Evolutionary conservation across 306 rosid species (phyloP), one percentile per base, ranked within the genome.

Genomic region (Pyrus bretschneideri): DNA sequence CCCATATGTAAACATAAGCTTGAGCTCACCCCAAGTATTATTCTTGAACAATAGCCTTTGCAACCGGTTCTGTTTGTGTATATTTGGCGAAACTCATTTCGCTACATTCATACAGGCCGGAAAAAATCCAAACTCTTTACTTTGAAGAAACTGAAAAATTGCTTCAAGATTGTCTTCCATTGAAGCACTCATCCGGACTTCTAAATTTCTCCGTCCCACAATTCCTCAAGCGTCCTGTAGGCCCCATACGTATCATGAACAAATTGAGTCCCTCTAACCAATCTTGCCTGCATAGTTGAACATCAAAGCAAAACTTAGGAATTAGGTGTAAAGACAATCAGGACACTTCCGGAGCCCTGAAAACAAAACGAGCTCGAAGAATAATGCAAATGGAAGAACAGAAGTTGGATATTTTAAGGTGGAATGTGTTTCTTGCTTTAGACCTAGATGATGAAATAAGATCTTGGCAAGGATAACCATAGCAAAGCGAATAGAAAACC

Each of bases 141-240:
- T 58, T 18, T n/a, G 1, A n/a, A 9, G 21, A n/a, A 58, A 58
- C 15, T 23, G 65, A 54, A 71, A 13, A 38, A 14, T 3, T 51
- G 75, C 22, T n/a, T 59, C 35, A 12, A 10, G 5, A 4, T 13
- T 9, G 45, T 25, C 35, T 60, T 60, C 66, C 66, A 60, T 60
- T 2, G 12, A 60, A 60, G 35, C 7, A 60, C 35, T 13, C 66
- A 60, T 76, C 67, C 87, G 72, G 35, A 22, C 55, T 71, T 44
- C 38, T 72, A 92, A 55, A 88, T 86, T 86, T 92, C 96, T 15
- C 96, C 97, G 80, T 92, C 97, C 96, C 97, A 92, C 6, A 92
- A 40, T 42, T 92, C 92, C 74, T 90, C 87, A 46, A 90, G 0
- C 31, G 80, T 62, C 80, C 70, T 84, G 72, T 90, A 92, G 52